phyloP scores from a whole-genome alignment of 441 rosid species.

The Dalechampia spathulata region DNA sequence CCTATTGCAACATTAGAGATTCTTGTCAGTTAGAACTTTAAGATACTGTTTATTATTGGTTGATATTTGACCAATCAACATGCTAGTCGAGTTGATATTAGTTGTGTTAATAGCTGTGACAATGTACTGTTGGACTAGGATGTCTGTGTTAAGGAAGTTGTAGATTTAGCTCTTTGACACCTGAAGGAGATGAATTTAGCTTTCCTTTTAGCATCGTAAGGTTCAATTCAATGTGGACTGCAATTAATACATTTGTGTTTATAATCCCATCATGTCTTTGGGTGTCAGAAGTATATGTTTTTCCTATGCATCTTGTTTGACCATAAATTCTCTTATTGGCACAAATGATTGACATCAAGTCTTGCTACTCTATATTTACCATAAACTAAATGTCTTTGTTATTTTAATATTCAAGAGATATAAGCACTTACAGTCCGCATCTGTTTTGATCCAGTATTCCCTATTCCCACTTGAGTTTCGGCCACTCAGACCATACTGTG shows the following conservation, averaged over 20 bases:
- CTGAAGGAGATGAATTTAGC: neutral
- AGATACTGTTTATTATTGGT: too few relatives aligned
- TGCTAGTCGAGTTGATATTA: too few relatives aligned
- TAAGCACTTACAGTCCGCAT: slow-evolving; percentile 77
- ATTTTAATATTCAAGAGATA: slow-evolving; percentile 6
- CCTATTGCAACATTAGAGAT: neutral
- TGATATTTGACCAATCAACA: too few relatives aligned
- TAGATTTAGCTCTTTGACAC: neutral
- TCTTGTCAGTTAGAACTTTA: neutral
- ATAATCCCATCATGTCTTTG: too few relatives aligned
- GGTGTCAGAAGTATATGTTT: too few relatives aligned
- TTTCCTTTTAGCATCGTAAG: neutral
- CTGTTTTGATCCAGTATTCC: slow-evolving; percentile 93
- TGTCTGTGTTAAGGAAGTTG: neutral
- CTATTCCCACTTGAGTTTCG: slow-evolving; percentile 31
- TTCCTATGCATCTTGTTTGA: too few relatives aligned
- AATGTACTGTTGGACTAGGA: slow-evolving; percentile 1
- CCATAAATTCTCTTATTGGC: too few relatives aligned
- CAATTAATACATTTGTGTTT: too few relatives aligned
- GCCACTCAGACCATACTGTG: slow-evolving; percentile 25
- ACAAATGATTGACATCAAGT: neutral
- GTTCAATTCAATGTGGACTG: too few relatives aligned
- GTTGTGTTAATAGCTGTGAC: too few relatives aligned
- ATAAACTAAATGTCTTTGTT: neutral
- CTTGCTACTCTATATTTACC: neutral